phyloP scores from a whole-genome alignment of 768 basidiomycete species.

The Chiua virens region DNA sequence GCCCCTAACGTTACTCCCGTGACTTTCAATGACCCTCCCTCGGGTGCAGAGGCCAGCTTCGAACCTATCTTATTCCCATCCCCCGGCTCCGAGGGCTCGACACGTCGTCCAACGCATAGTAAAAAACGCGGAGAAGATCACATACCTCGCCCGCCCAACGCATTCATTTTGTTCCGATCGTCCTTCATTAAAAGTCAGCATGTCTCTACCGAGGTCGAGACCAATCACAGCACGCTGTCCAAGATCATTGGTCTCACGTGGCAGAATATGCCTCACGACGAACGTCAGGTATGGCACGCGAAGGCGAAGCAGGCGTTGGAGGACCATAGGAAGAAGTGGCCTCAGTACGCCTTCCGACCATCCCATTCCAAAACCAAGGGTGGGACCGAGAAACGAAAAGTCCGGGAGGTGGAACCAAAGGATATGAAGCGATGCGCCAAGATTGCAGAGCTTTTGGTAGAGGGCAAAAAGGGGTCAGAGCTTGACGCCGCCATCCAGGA shows the following conservation, averaged over 20 bases:
- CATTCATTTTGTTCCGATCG: conserved; percentile 85
- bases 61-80: conserved; percentile 63
- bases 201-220: conserved; percentile 75
- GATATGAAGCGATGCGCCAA: conserved; percentile 63
- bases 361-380: conserved; percentile 41
- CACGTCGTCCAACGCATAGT: conserved; percentile 52
- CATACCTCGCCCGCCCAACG: conserved; percentile 83
- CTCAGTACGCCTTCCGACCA: conserved; percentile 74
- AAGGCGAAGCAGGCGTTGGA: conserved; percentile 73
- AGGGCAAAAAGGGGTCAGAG: conserved; percentile 64
- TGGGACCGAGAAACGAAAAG: conserved; percentile 33
- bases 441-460: conserved; percentile 64
- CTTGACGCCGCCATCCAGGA: conserved; percentile 63
- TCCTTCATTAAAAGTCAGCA: conserved; percentile 79
- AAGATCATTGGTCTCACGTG: conserved; percentile 85
- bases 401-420: conserved; percentile 44
- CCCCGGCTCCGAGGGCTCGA: conserved; percentile 28
- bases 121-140: conserved; percentile 75
- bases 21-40: conserved; percentile 51
- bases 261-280: conserved; percentile 74
- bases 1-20: conserved; percentile 58
- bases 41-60: conserved; percentile 35
- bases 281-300: conserved; percentile 73
- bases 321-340: conserved; percentile 70
- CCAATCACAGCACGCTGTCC: conserved; percentile 79